Evolutionary conservation across 257 asterid species (phyloP), one percentile per base, ranked within the genome.

Genomic region (Asclepias syriaca): DNA sequence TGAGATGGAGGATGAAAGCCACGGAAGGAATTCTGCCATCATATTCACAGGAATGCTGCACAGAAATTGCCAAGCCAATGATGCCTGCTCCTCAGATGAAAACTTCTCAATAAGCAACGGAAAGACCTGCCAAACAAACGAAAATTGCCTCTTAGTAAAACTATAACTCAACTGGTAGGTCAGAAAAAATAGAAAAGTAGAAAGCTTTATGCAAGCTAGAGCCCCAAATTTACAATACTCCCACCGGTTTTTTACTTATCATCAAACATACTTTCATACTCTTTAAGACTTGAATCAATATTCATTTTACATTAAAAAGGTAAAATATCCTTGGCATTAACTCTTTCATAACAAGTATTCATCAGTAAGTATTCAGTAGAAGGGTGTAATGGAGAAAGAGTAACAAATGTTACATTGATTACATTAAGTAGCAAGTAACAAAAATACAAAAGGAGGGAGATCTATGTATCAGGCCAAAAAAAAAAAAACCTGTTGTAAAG

Each of bases 21-120:
- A 94, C 22, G 98, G 98, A 81, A 94, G 88, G 78, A 94, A 91
- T 77, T 94, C 96, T 73, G 96, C 97, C 97, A 94, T 89, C 98
- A 94, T 91, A 85, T 91, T 89, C 61, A 88, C 96, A 39, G 98
- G 98, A 82, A 94, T 91, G 80, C 98, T 94, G 84, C 98, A 94
- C 80, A 94, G 82, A 77, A 94, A 94, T 78, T 91, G 98, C 98
- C 98, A 94, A 10, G 88, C 98, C 82, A 94, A 81, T 76, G 97
- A 88, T 68, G 96, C 96, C 80, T 94, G 98, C 87, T 94, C 98
- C 84, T 94, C 96, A 65, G 88, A 89, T 56, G 97, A 89, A 80
- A 94, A 94, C 82, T 89, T 94, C 49, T 88, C 96, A 72, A 81
- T 86, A 39, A 94, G 96, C 82, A 94, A 74, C 50, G 97, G 98